phyloP scores from a whole-genome alignment of 192 early-diverging fungal species.

The Lunasporangiospora selenospora region DNA sequence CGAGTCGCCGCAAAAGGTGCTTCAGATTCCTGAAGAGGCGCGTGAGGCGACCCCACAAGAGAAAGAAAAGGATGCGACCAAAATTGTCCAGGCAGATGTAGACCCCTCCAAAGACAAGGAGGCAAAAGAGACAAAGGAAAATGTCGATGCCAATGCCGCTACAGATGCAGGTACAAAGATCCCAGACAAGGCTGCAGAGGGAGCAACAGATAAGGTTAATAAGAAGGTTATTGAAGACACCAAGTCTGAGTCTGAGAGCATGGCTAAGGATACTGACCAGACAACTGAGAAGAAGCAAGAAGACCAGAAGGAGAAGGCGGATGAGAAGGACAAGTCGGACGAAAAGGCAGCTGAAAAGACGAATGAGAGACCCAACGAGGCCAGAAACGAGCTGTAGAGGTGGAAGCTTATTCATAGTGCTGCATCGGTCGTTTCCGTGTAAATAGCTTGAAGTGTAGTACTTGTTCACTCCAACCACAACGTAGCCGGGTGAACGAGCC shows the following conservation, averaged over 20 bases:
- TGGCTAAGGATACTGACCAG: no score
- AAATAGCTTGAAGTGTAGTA: no score
- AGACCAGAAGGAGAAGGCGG: no score
- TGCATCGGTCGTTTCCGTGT: no score
- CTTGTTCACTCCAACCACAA: no score
- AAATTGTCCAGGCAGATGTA: no score
- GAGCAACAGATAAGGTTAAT: conserved; percentile 18
- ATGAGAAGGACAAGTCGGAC: no score
- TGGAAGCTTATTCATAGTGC: no score
- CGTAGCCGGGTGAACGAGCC: no score
- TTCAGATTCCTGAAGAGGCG: conserved; percentile 10
- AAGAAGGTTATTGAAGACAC: background rate
- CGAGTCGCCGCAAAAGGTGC: conserved; percentile 19
- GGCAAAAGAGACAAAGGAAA: conserved; percentile 4
- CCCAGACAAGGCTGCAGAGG: conserved; percentile 16
- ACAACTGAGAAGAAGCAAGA: background rate
- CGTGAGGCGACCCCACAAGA: conserved; percentile 1
- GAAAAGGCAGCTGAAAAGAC: conserved; percentile 16
- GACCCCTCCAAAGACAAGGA: no score
- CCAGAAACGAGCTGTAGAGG: conserved; percentile 6
- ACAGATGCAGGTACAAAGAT: conserved; percentile 7
- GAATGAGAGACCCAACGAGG: conserved; percentile 4
- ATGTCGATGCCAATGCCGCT: background rate
- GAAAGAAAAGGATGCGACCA: no score
- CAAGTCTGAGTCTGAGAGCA: background rate